A percentile compares a stretch with the other conserved stretches of the same genome.
These are phyloP conservation scores for Sporodiniella umbellata DNA, from an alignment of 371 early-diverging fungal species.

Conservation along the genomic window DNA sequence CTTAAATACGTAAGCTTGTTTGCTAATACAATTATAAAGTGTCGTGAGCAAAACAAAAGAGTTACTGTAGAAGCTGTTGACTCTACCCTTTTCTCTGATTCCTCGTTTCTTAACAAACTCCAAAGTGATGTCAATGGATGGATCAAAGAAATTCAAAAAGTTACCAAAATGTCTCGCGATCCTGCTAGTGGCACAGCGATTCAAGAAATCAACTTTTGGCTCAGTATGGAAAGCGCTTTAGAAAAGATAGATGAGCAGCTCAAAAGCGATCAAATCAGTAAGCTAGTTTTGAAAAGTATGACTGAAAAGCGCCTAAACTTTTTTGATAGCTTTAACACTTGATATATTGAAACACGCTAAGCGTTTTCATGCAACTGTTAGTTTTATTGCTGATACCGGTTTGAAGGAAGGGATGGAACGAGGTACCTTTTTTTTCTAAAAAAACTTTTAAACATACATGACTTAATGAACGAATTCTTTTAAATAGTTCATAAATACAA, in stretches of 20 bases:
- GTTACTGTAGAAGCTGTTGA: slow-evolving; percentile 77
- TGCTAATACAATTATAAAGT: slow-evolving; percentile 25
- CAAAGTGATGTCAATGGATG: slow-evolving; percentile 96
- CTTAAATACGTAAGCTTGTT: not conserved
- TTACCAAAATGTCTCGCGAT: slow-evolving; percentile 93
- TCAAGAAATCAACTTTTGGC: slow-evolving; percentile 99
- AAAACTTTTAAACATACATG: not conserved
- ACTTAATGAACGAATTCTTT: too few relatives aligned
- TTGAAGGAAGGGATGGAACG: slow-evolving; percentile 91
- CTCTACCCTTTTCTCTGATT: slow-evolving; percentile 66
- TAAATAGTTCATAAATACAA: slow-evolving; percentile 87
- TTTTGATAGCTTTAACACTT: slow-evolving; percentile 71
- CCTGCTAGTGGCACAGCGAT: slow-evolving; percentile 89
- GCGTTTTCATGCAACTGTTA: slow-evolving; percentile 97
- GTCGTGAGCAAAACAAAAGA: slow-evolving; percentile 61
- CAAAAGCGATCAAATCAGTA: slow-evolving; percentile 86
- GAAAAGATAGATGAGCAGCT: slow-evolving; percentile 93
- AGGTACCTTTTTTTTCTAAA: slow-evolving; percentile 35
- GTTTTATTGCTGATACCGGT: slow-evolving; percentile 97
- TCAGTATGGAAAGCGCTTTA: slow-evolving; percentile 92
- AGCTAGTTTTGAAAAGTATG: slow-evolving; percentile 5
- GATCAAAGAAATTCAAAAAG: slow-evolving; percentile 99
- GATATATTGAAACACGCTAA: slow-evolving; percentile 95
- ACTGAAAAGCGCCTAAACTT: too few relatives aligned
- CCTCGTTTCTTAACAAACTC: slow-evolving; percentile 87